Base-by-base conservation (phyloP, 495 filamentous ascomycete genomes). In the Chaetomium cochliodes region DNA sequence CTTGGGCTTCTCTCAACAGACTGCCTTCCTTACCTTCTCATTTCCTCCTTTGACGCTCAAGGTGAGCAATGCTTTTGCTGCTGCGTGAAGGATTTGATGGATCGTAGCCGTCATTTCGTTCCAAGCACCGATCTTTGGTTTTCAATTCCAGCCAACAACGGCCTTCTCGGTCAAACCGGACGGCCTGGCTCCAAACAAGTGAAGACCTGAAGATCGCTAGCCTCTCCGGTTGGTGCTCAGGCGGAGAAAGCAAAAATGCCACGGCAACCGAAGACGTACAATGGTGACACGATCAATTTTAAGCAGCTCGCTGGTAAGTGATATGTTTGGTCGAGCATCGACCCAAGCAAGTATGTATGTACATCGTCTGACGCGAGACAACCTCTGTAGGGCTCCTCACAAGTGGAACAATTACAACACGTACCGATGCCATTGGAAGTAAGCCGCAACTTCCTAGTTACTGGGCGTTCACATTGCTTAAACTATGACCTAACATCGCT, bases 401-500 rank as follows among this genome's bases (percentile, higher is more conserved):
- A 42, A 65, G 55, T 28, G 20, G 37, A 0, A 51, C 64, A 4
- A 57, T 65, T 5, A 70, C 51, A 22, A 67, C 68, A 41, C 72
- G 70, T 30, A 68, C 71, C 47, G 65, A 72, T 20, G 73, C 74
- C 44, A 46, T 79, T n/a, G 73, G 74, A 57, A 71, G 76, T 79
- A 72, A 68, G 73, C 37, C 13, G 50, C 20, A 12, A 18, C 15
- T 30, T n/a, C 15, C 9, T 18, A 20, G 23, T 26, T 25, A 13
- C 4, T 16, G 1, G 0, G 5, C 22, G 12, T 22, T 25, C 5
- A 8, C 37, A n/a, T n/a, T 33, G 9, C 15, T 12, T 22, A 12
- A 20, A 20, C 7, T 9, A 20, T 20, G 8, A 33, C 12, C 5
- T 25, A 69, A 71, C 73, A 92, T 57, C 92, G 84, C 2, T 69